Percentiles rank a stretch among this genome's conserved stretches.
These are phyloP conservation scores for Theobroma cacao DNA, from an alignment of 345 rosid genomes.

Conservation along the genomic window DNA sequence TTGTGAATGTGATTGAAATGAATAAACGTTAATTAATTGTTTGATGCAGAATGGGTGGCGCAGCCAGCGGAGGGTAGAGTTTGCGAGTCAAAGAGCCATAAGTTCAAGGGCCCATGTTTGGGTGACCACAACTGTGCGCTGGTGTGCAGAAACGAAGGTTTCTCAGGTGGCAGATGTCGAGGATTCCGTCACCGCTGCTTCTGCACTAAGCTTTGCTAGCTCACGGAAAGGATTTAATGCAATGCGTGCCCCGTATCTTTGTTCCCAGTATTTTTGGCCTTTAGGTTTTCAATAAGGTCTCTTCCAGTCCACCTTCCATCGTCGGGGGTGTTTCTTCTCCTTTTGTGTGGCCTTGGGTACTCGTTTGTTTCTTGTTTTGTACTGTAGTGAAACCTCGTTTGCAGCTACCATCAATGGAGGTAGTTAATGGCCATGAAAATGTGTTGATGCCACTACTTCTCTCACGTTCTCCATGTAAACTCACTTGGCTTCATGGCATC, in stretches of 20 bases:
- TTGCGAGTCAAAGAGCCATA: constrained; percentile 40
- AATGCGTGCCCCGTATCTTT: background rate
- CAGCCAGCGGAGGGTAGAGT: constrained; percentile 31
- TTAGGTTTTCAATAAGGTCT: background rate
- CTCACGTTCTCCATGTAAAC: background rate
- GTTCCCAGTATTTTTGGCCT: background rate
- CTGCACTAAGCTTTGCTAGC: constrained; percentile 28
- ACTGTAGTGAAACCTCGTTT: background rate
- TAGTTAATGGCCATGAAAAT: background rate
- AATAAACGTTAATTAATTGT: too few relatives aligned
- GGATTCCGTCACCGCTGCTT: constrained; percentile 35
- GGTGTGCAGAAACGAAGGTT: constrained; percentile 32
- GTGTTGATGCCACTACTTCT: background rate
- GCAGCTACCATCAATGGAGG: background rate
- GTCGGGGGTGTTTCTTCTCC: background rate
- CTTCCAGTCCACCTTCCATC: background rate
- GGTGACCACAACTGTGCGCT: constrained; percentile 34
- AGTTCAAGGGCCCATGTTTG: constrained; percentile 25
- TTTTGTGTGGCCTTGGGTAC: background rate
- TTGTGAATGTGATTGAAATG: too few relatives aligned
- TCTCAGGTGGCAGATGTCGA: constrained; percentile 34
- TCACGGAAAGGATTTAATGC: background rate
- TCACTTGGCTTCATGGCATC: too few relatives aligned
- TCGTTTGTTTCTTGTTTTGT: background rate
- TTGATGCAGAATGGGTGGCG: constrained; percentile 15